Percentiles rank a stretch among this genome's conserved stretches.
These are phyloP conservation scores for Orychophragmus violaceus DNA, from an alignment of 345 rosid genomes.

Conservation along the genomic window DNA sequence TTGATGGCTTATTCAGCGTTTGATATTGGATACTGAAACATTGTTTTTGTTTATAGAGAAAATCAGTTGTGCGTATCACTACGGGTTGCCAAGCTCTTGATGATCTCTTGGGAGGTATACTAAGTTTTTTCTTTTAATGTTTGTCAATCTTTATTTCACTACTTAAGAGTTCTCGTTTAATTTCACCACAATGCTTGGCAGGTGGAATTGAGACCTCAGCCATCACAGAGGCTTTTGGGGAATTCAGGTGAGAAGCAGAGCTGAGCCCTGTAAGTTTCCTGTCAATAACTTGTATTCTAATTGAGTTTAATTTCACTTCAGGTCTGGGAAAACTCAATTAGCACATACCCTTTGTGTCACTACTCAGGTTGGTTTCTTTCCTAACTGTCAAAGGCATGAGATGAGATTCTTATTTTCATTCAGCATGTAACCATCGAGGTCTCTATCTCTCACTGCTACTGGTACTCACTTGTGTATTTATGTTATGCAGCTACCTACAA, in stretches of 20 bases:
- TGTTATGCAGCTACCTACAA: slow-evolving; percentile 65
- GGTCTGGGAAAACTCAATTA: slow-evolving; percentile 91
- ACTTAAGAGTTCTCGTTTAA: neutral
- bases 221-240: slow-evolving; percentile 95
- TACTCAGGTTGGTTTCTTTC: slow-evolving; percentile 57
- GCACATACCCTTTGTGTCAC: slow-evolving; percentile 84
- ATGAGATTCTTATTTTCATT: neutral
- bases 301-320: slow-evolving; percentile 21
- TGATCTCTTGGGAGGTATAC: slow-evolving; percentile 77
- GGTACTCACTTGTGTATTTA: neutral
- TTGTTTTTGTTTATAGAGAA: slow-evolving; percentile 45
- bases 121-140: neutral
- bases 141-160: neutral
- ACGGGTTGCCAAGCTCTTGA: slow-evolving; percentile 96
- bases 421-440: neutral
- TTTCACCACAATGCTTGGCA: slow-evolving; percentile 27
- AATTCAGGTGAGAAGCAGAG: slow-evolving; percentile 54
- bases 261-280: neutral
- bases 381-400: neutral
- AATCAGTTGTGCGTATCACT: slow-evolving; percentile 65
- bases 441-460: neutral
- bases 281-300: neutral
- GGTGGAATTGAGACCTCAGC: slow-evolving; percentile 81
- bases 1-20: neutral
- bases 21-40: neutral